phyloP scores from a whole-genome alignment of 805 yeast genomes.

The Lipomyces yamanashiensis region DNA sequence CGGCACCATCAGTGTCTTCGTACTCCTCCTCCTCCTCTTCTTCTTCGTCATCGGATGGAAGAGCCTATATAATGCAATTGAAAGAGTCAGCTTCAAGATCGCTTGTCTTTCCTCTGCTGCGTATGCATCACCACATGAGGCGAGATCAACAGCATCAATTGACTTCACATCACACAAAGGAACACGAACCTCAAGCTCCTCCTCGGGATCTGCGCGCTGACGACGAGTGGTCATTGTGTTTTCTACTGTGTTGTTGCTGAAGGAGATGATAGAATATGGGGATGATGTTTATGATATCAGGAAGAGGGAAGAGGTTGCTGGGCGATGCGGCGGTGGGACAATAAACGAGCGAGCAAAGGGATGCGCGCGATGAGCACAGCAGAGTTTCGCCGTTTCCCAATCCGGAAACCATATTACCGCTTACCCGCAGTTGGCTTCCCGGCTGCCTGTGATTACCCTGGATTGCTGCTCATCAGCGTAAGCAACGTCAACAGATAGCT shows the following conservation, averaged over 20 bases:
- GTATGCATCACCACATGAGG: too few species aligned
- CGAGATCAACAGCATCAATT: not conserved
- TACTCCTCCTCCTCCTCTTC: constrained; percentile 37
- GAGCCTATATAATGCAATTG: constrained; percentile 22
- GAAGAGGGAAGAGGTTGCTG: not conserved
- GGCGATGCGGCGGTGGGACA: not conserved
- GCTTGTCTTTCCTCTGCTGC: not conserved
- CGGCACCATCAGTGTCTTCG: constrained; percentile 37
- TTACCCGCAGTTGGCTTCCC: not conserved
- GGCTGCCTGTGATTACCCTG: too few species aligned
- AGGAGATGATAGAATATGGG: not conserved
- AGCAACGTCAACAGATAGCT: not conserved
- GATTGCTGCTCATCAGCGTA: too few species aligned
- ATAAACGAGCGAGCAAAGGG: constrained; percentile 6
- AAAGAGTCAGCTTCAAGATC: not conserved
- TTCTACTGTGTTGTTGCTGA: not conserved
- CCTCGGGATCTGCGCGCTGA: constrained; percentile 35
- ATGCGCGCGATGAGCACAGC: constrained; percentile 14
- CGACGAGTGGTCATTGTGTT: constrained; percentile 27
- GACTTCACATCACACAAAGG: not conserved
- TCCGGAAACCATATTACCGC: constrained; percentile 7
- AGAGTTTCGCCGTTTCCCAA: constrained; percentile 2
- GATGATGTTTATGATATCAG: not conserved
- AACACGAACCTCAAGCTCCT: constrained; percentile 33
- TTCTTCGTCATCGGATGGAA: constrained; percentile 36